phyloP scores from a whole-genome alignment of 257 asterid genomes.

The Scutellaria baicalensis region DNA sequence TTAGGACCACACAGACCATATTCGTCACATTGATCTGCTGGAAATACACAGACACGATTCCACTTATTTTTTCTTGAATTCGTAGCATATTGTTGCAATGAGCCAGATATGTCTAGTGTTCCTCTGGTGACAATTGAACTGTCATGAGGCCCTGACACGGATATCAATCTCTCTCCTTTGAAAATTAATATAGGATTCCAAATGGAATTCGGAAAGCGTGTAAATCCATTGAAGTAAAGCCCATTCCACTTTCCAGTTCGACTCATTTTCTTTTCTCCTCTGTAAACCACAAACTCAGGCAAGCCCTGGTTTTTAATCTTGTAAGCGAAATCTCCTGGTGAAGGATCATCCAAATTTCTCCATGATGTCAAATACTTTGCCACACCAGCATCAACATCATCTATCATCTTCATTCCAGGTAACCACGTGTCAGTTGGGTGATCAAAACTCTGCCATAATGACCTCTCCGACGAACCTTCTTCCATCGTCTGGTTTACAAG shows the following conservation, averaged over 20 bases:
- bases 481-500: not conserved
- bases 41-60: not conserved
- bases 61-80: constrained; percentile 1
- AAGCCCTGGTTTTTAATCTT: constrained; percentile 7
- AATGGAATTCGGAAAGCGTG: not conserved
- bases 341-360: constrained; percentile 25
- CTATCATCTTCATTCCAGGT: constrained; percentile 10
- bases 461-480: not conserved
- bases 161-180: constrained; percentile 3
- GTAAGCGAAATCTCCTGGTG: constrained; percentile 12
- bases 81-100: not conserved
- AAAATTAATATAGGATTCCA: not conserved
- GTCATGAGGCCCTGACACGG: not conserved
- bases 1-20: constrained; percentile 17
- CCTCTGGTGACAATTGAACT: not conserved
- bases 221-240: constrained; percentile 4
- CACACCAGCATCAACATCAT: not conserved
- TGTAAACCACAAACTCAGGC: constrained; percentile 11
- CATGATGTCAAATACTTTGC: constrained; percentile 22
- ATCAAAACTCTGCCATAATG: constrained; percentile 25
- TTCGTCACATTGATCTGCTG: not conserved
- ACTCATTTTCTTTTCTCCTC: not conserved
- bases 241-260: constrained; percentile 33
- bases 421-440: not conserved
- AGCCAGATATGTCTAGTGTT: not conserved